Conservation (phyloP, 2,329 filamentous ascomycete genomes). For the Penicillium sp. region DNA sequence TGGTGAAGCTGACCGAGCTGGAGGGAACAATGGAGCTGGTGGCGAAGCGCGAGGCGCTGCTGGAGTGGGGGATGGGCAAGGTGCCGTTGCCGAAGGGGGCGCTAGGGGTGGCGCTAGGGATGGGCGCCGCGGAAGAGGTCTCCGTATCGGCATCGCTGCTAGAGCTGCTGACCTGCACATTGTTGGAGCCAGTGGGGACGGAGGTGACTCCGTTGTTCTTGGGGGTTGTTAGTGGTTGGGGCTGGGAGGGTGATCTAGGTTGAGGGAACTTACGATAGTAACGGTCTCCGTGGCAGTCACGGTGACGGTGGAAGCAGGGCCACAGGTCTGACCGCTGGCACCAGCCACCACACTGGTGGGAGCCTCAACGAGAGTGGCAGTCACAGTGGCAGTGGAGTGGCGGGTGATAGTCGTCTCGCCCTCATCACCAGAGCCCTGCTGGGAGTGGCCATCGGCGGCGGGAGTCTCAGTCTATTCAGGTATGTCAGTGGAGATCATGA, state of each 20-base stretch:
- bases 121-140: conserved; percentile 4
- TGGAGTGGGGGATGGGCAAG: conserved; percentile 9
- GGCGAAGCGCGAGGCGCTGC: conserved; percentile 25
- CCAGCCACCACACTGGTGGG: conserved; percentile 13
- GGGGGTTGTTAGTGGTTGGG: background rate
- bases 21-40: conserved; percentile 26
- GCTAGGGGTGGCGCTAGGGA: conserved; percentile 13
- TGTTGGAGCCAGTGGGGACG: conserved; percentile 6
- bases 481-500: background rate
- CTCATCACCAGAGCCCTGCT: conserved; percentile 7
- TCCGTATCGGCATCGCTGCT: conserved; percentile 2
- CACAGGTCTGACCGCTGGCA: conserved; percentile 7
- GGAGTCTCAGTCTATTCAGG: conserved; percentile 3
- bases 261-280: conserved; percentile 31
- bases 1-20: background rate
- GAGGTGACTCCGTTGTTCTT: conserved; percentile 10
- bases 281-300: conserved; percentile 36
- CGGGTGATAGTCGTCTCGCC: conserved; percentile 28
- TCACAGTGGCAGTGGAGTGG: conserved; percentile 31
- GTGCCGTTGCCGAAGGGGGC: conserved; percentile 23
- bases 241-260: background rate
- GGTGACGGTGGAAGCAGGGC: conserved; percentile 27
- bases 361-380: conserved; percentile 24
- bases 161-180: conserved; percentile 6
- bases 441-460: conserved; percentile 10